These are phyloP conservation scores for Magnolia officinalis DNA, from an alignment of 164 flowering plant genomes.

Conservation along the genomic window DNA sequence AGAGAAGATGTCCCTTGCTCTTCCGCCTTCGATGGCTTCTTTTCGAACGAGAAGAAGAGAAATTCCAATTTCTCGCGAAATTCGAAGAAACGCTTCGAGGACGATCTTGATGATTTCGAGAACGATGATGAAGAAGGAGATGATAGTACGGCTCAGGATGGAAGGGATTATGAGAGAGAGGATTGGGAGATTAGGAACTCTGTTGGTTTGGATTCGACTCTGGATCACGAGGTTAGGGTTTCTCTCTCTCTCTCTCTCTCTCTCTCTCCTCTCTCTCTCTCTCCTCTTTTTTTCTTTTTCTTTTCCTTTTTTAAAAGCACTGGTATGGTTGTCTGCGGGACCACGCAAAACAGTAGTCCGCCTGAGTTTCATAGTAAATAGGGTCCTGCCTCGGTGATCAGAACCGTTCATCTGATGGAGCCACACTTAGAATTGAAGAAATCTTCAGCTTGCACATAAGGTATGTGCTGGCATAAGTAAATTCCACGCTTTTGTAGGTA, in stretches of 20 bases:
- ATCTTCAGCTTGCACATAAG: neutral
- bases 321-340: too few relatives aligned
- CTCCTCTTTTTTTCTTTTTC: neutral
- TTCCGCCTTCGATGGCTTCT: constrained; percentile 21
- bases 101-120: constrained; percentile 31
- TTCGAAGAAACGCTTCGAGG: constrained; percentile 23
- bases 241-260: neutral
- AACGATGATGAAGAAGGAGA: constrained; percentile 19
- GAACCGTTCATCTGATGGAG: neutral
- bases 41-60: constrained; percentile 6
- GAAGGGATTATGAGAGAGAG: constrained; percentile 40
- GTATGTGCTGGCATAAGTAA: too few relatives aligned
- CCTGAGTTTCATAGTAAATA: too few relatives aligned
- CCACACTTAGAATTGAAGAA: too few relatives aligned
- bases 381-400: neutral
- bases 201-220: constrained; percentile 71
- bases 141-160: neutral
- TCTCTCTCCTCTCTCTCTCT: neutral
- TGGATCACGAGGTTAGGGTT: constrained; percentile 70
- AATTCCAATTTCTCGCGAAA: constrained; percentile 7
- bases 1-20: constrained; percentile 23
- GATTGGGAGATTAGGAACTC: constrained; percentile 60
- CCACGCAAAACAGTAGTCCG: too few relatives aligned
- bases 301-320: too few relatives aligned
- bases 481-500: too few relatives aligned